phyloP scores from a whole-genome alignment of 2,329 filamentous ascomycete species.

The Phialophora tarda region DNA sequence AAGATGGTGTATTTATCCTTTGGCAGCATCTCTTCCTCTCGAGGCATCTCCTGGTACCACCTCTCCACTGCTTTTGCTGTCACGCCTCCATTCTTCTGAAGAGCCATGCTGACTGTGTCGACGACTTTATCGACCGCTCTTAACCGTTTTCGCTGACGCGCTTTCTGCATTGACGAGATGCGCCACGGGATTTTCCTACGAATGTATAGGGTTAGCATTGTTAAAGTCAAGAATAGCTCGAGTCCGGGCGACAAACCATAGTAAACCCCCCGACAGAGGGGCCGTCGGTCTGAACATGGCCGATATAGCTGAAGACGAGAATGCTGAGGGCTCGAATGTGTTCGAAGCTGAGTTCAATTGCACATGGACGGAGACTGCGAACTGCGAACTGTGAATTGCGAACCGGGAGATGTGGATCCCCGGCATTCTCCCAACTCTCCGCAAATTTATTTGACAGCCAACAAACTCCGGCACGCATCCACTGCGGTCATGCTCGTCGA shows the following conservation, averaged over 20 bases:
- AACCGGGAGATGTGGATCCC: neutral
- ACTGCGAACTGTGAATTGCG: neutral
- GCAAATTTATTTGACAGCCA: constrained; percentile 15
- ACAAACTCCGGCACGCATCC: constrained; percentile 20
- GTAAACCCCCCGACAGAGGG: constrained; percentile 75
- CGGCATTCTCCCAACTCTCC: neutral
- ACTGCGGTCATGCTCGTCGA: constrained; percentile 1
- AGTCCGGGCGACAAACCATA: constrained; percentile 66
- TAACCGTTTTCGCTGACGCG: constrained; percentile 80
- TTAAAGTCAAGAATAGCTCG: neutral
- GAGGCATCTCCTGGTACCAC: constrained; percentile 97
- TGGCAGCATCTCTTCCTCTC: constrained; percentile 91
- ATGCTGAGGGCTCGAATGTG: neutral
- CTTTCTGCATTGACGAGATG: constrained; percentile 88
- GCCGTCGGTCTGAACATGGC: constrained; percentile 85
- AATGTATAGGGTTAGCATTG: neutral
- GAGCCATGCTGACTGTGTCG: constrained; percentile 76
- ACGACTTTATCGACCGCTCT: constrained; percentile 88
- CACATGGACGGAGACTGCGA: neutral
- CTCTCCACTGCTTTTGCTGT: constrained; percentile 77
- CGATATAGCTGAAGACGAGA: constrained; percentile 1
- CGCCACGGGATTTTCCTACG: constrained; percentile 94
- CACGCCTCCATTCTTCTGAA: constrained; percentile 73
- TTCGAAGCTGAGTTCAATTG: neutral
- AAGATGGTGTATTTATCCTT: constrained; percentile 98